A percentile compares a stretch with the other conserved stretches of the same genome.
Evolutionary conservation across 805 yeast species (phyloP).

Genomic region (Torulaspora delbrueckii): DNA sequence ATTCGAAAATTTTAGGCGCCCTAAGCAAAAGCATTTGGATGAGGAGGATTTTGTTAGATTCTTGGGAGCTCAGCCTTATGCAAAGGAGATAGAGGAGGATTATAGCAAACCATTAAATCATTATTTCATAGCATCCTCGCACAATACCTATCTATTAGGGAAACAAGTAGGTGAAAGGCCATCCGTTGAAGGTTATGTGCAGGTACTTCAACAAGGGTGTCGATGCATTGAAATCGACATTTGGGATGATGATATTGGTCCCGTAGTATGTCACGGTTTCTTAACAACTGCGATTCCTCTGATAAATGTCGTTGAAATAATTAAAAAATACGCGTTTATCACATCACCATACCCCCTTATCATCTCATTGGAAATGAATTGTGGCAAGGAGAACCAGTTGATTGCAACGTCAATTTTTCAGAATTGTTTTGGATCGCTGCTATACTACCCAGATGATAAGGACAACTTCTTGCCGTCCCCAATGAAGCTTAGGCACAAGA

Average conservation of each 20-base stretch:
- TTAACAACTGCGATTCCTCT: conserved; percentile 72
- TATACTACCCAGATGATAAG: conserved; percentile 37
- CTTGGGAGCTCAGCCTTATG: conserved; percentile 32
- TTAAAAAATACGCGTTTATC: conserved; percentile 84
- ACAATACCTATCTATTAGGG: conserved; percentile 86
- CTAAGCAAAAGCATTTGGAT: conserved; percentile 10
- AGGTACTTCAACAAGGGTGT: conserved; percentile 86
- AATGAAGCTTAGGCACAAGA: conserved; percentile 57
- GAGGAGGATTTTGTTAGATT: conserved; percentile 29
- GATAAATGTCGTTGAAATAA: conserved; percentile 61
- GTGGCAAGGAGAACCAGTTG: conserved; percentile 64
- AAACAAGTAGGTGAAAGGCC: conserved; percentile 83
- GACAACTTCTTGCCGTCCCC: conserved; percentile 61
- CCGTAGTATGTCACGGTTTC: conserved; percentile 89
- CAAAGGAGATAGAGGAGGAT: conserved; percentile 30
- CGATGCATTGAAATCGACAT: conserved; percentile 92
- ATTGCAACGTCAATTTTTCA: conserved; percentile 49
- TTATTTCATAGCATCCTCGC: conserved; percentile 88
- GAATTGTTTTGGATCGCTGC: conserved; percentile 53
- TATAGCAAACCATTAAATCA: conserved; percentile 68
- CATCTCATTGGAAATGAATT: conserved; percentile 79
- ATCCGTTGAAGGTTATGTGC: conserved; percentile 83
- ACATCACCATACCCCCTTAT: conserved; percentile 82
- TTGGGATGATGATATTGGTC: conserved; percentile 83
- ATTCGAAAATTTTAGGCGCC: conserved; percentile 37